Evolutionary conservation across 225 moss, liverwort and hornwort species (phyloP), one percentile per base, ranked within the genome.

Genomic region (Bryum argenteum): DNA sequence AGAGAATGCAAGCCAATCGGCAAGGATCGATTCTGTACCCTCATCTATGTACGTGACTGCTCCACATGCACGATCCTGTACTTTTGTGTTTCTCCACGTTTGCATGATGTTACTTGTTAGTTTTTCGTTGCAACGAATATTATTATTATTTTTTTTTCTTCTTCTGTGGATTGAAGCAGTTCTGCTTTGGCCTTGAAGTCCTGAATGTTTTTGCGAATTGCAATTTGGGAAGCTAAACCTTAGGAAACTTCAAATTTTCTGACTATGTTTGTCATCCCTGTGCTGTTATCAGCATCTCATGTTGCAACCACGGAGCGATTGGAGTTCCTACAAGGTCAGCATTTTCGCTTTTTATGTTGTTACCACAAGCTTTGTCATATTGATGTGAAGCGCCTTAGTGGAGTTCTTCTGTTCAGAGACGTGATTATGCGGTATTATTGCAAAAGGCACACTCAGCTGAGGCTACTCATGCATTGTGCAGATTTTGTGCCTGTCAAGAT

Each of bases 1-100:
- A 84, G 18, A 91, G 83, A 79, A 93, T 96, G 96, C 85, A 78
- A 39, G 87, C 85, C 64, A 86, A 89, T 18, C 80, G 81, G 22
- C 88, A 89, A 61, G 83, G 72, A 54, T 73, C 75, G 15, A 76
- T 96, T 67, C 81, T 80, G 52, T 96, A 91, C 82, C 89, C 84
- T 71, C 81, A 84, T 75, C 73, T 78, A 10, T 82, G 85, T 85
- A 77, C 73, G 82, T 70, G 63, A 60, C 59, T 65, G n/a, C 51
- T 79, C 59, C 55, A 6, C 24, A 19, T 52, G 13, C 67, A 75
- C 8, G 12, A 51, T 60, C 37, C 40, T 69, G 43, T 26, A 48
- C 33, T 56, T 47, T 45, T 51, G 22, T 51, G 51, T 42, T 65
- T 58, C 9, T 17, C 20, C 37, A 54, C 67, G 33, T 33, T 33